Percentiles rank a stretch among this genome's conserved stretches.
Conservation (phyloP, 495 filamentous ascomycete species). For the Glonium stellatum region DNA sequence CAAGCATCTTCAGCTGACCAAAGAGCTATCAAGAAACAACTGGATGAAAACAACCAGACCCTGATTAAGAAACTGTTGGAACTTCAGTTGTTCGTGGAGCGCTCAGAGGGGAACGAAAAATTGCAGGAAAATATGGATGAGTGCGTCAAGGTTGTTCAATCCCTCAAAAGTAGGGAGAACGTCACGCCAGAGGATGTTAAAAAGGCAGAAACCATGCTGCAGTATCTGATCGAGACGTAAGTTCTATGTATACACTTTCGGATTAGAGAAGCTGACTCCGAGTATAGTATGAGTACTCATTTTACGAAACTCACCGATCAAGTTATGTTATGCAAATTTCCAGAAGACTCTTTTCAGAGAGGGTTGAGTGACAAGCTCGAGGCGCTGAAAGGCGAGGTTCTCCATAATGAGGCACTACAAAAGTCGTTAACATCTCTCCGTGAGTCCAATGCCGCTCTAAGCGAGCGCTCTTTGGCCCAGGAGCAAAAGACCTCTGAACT, state of each 20-base stretch:
- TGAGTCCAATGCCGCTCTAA: background rate
- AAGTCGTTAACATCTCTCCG: background rate
- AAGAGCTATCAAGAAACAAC: background rate
- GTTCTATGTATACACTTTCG: background rate
- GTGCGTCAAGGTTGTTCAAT: no score
- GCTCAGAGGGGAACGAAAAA: background rate
- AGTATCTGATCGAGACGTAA: conserved; percentile 13
- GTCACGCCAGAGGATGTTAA: conserved; percentile 7
- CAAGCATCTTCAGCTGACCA: conserved; percentile 5
- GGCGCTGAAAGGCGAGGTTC: background rate
- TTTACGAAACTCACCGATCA: no score
- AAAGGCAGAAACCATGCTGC: conserved; percentile 21
- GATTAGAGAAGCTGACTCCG: background rate
- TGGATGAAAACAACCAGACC: conserved; percentile 14
- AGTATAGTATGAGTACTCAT: conserved; percentile 13
- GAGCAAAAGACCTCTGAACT: background rate
- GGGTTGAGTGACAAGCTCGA: background rate
- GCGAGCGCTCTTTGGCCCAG: background rate
- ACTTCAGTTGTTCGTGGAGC: conserved; percentile 14
- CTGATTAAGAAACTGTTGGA: conserved; percentile 27
- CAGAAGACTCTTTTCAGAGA: background rate
- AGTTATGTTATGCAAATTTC: no score
- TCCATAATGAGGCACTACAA: background rate
- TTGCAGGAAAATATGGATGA: background rate
- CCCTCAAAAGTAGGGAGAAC: no score